A percentile compares a stretch with the other conserved stretches of the same genome.
These are phyloP conservation scores for Serendipita indica DNA, from an alignment of 768 basidiomycete genomes.

Conservation along the genomic window DNA sequence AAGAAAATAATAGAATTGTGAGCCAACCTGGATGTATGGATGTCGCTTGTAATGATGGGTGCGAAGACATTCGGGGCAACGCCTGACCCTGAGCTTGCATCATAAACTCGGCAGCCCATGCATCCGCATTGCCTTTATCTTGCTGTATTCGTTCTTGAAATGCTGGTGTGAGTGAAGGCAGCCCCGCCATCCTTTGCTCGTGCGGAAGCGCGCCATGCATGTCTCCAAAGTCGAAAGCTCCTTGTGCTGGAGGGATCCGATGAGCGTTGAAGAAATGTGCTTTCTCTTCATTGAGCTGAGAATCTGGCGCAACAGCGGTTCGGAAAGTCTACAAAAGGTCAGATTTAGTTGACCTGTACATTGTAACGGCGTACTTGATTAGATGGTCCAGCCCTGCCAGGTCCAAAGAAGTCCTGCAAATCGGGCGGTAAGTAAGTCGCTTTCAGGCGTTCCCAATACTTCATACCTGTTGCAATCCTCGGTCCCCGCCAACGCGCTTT, in stretches of 20 bases:
- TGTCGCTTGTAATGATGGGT: background rate
- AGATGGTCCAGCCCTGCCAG: conserved; percentile 45
- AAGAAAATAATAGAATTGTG: background rate
- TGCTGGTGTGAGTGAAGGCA: background rate
- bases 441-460: background rate
- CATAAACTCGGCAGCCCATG: conserved; percentile 14
- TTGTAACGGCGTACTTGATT: conserved; percentile 35
- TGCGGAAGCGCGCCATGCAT: conserved; percentile 9
- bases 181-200: background rate
- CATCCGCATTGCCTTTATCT: background rate
- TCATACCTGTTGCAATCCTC: conserved; percentile 61
- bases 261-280: conserved; percentile 42
- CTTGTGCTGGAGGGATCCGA: background rate
- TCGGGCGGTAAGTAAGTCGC: conserved; percentile 5
- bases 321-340: conserved; percentile 39
- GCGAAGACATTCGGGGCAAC: background rate
- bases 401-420: conserved; percentile 52
- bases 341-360: conserved; percentile 9
- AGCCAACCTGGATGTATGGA: background rate
- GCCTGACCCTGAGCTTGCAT: background rate
- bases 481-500: conserved; percentile 65
- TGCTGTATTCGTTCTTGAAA: background rate
- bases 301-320: conserved; percentile 30
- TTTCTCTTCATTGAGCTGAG: conserved; percentile 46
- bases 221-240: conserved; percentile 8